Conservation (phyloP, 2,329 filamentous ascomycete genomes). For the Fusarium protoensiforme region DNA sequence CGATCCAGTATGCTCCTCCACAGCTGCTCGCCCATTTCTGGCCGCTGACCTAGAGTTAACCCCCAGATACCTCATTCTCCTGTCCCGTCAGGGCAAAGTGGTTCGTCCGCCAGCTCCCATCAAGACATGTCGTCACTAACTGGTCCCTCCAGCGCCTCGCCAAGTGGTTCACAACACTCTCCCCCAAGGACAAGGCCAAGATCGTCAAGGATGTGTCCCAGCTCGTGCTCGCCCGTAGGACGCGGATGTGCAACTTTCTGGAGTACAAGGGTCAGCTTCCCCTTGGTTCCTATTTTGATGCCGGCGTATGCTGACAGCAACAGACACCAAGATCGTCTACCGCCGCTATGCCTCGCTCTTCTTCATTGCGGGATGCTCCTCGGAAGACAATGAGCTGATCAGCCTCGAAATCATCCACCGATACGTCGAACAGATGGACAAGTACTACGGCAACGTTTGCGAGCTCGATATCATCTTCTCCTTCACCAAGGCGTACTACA, state of each 20-base stretch:
- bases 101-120: constrained; percentile 67
- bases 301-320: constrained; percentile 11
- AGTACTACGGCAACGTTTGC: constrained; percentile 99
- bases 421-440: constrained; percentile 99
- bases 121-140: constrained; percentile 28
- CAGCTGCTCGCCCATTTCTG: constrained; percentile 5
- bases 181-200: constrained; percentile 98
- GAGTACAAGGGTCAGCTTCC: constrained; percentile 90
- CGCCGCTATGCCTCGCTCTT: constrained; percentile 98
- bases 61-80: constrained; percentile 91
- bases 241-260: constrained; percentile 99
- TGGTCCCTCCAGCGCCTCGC: constrained; percentile 79
- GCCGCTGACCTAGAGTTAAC: constrained; percentile 36
- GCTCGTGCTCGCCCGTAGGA: constrained; percentile 92
- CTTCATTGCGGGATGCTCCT: constrained; percentile 97
- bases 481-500: constrained; percentile 99
- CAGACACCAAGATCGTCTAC: constrained; percentile 98
- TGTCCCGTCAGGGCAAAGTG: constrained; percentile 99
- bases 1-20: constrained; percentile 55
- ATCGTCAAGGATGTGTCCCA: constrained; percentile 99
- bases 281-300: constrained; percentile 9
- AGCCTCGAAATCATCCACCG: constrained; percentile 98
- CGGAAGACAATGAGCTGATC: constrained; percentile 98
- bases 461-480: constrained; percentile 99
- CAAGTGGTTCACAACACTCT: constrained; percentile 99